Evolutionary conservation across 1,284 basidiomycete species (phyloP).

Genomic region (Ganoderma resinaceum): DNA sequence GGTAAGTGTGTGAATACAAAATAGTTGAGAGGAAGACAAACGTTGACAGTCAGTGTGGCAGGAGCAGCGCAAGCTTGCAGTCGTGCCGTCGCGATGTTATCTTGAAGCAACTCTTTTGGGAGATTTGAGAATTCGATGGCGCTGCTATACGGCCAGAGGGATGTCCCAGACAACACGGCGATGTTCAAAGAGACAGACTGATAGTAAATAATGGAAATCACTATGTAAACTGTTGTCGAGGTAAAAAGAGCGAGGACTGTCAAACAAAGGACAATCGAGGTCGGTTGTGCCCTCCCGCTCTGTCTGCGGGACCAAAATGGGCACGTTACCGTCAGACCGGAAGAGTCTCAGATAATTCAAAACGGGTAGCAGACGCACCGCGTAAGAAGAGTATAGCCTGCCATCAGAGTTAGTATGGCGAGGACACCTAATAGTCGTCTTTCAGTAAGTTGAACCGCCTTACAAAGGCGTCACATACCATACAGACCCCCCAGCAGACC

Average conservation of each 20-base stretch:
- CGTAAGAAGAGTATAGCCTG: not conserved
- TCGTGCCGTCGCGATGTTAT: not conserved
- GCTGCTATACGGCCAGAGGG: not conserved
- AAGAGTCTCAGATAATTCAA: not conserved
- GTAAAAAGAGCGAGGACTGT: not conserved
- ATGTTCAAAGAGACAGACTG: not conserved
- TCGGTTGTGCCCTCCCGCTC: not conserved
- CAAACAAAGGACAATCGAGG: not conserved
- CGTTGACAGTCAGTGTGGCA: not conserved
- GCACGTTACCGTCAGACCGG: not conserved
- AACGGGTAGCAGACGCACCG: not conserved
- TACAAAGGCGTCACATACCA: not conserved
- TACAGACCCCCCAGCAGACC: not conserved
- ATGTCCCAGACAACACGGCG: not conserved
- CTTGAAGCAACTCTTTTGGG: no score
- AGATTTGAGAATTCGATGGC: not conserved
- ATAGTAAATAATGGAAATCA: not conserved
- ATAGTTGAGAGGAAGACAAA: not conserved
- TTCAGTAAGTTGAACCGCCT: not conserved
- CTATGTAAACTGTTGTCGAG: not conserved
- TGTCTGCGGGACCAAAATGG: not conserved
- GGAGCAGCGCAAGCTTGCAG: not conserved
- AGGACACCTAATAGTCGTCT: not conserved
- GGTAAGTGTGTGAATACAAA: not conserved
- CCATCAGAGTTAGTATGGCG: not conserved